Base-by-base conservation (phyloP, 495 filamentous ascomycete genomes). In the Amniculicola lignicola region DNA sequence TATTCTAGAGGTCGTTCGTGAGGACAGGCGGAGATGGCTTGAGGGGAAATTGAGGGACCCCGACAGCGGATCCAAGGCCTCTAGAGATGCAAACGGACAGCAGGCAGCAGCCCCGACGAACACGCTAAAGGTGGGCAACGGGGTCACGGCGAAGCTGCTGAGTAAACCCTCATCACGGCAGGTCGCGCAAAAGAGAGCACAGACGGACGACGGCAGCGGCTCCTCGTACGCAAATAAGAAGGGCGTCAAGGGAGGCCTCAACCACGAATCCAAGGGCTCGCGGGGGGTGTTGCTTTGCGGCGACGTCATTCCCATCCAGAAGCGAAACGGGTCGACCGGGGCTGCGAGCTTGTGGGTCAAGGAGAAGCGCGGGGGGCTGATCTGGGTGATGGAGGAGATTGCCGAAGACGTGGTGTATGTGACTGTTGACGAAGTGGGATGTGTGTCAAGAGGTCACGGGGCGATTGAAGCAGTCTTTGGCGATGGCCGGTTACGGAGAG, bases 311-410 rank as follows among this genome's bases (percentile, higher is more conserved):
- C 92, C 93, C 0, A 97, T 98, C 55, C 82, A 87, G 71, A 98
- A 97, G 69, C 83, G 91, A 47, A 94, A 98, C 67, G 94, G 94
- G 6, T 79, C 84, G 15, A 90, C 84, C 0, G 93, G 94, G 1
- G 87, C 91, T 29, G 93, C 93, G 29, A 96, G 90, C 67, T 74
- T 98, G 25, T 98, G 93, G 93, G 93, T 97, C 0, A 97, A 96
- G 74, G 93, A 98, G 70, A 98, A 98, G 68, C 80, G 82, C 37
- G 88, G 90, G 39, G 90, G 91, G 5, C 69, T 98, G 42, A 96
- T 98, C 47, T 98, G 93, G 93, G 93, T 98, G 14, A 67, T 98
- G 3, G 93, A 98, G 71, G 93, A 98, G 70, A 96, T 98, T 47
- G 89, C 89, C 48, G 93, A 98, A 74, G 90, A 98, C 66, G 83